These are phyloP conservation scores for Apiotrichum gamsii DNA, from an alignment of 1,284 basidiomycete species.

Conservation along the genomic window DNA sequence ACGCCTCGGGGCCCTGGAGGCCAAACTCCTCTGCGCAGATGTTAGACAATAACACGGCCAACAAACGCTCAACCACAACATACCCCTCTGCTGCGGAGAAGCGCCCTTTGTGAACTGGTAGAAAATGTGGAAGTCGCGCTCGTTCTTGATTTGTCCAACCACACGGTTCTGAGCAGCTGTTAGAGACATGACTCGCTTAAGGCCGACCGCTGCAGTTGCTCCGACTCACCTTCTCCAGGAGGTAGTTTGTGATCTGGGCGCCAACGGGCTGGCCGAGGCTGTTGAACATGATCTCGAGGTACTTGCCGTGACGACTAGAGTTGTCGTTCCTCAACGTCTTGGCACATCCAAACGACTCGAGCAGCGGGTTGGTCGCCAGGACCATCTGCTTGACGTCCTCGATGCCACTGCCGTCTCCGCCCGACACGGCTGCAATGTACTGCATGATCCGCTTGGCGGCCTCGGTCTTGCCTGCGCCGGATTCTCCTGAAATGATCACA, in stretches of 20 bases:
- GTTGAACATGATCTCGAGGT: constrained; percentile 99
- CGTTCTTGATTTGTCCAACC: constrained; percentile 92
- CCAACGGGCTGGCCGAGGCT: constrained; percentile 86
- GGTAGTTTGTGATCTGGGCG: constrained; percentile 97
- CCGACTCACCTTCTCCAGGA: constrained; percentile 71
- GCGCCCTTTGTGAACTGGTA: constrained; percentile 99
- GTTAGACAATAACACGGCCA: neutral
- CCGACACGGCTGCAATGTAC: constrained; percentile 93
- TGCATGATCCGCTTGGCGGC: constrained; percentile 99
- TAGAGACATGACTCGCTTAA: too few species aligned
- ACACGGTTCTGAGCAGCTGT: constrained; percentile 67
- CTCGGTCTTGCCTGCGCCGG: constrained; percentile 94
- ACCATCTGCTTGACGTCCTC: constrained; percentile 99
- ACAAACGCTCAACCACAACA: constrained; percentile 17
- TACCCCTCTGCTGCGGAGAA: constrained; percentile 76
- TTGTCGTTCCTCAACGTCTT: constrained; percentile 99
- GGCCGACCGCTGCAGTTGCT: too few species aligned
- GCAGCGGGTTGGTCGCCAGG: constrained; percentile 93
- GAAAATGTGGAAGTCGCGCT: constrained; percentile 98
- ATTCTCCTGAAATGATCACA: constrained; percentile 99
- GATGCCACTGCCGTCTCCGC: constrained; percentile 67
- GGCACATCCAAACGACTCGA: constrained; percentile 98
- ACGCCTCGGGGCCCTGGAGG: constrained; percentile 93
- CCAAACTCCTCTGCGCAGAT: constrained; percentile 75
- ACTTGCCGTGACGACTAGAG: constrained; percentile 98